Percentiles rank a stretch among this genome's conserved stretches.
These are phyloP conservation scores for Stemphylium lycopersici DNA, from an alignment of 2,329 filamentous ascomycete species.

Conservation along the genomic window DNA sequence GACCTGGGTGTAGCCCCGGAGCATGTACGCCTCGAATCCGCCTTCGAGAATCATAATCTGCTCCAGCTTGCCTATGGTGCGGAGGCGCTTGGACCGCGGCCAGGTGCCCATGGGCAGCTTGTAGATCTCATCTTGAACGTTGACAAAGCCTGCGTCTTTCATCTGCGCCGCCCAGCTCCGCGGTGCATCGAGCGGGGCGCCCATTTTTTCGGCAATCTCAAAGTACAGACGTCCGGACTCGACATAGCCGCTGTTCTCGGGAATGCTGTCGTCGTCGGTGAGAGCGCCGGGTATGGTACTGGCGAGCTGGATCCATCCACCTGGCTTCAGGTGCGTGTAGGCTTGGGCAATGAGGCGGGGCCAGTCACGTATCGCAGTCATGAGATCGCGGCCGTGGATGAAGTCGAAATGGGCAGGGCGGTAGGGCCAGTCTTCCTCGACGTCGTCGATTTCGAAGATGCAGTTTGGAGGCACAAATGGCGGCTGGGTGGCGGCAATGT, in stretches of 20 bases:
- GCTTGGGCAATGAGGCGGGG: constrained; percentile 34
- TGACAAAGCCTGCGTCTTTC: constrained; percentile 50
- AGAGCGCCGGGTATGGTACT: constrained; percentile 26
- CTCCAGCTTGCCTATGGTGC: constrained; percentile 26
- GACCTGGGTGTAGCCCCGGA: constrained; percentile 30
- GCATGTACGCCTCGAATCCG: constrained; percentile 33
- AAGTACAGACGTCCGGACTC: constrained; percentile 27
- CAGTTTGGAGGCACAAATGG: constrained; percentile 49
- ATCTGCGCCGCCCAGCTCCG: constrained; percentile 42
- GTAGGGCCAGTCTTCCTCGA: constrained; percentile 47
- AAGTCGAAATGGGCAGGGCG: constrained; percentile 41
- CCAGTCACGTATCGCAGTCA: constrained; percentile 41
- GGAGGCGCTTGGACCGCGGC: constrained; percentile 33
- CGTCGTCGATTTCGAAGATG: constrained; percentile 49
- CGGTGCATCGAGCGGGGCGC: constrained; percentile 43
- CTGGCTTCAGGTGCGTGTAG: constrained; percentile 30
- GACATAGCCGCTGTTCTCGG: constrained; percentile 26
- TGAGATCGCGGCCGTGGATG: constrained; percentile 40
- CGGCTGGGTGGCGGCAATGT: constrained; percentile 48
- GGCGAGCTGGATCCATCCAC: constrained; percentile 39
- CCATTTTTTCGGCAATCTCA: constrained; percentile 31
- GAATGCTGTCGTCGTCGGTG: constrained; percentile 28
- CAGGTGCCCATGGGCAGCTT: constrained; percentile 38
- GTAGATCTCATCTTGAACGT: constrained; percentile 46
- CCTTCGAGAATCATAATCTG: constrained; percentile 33